These are phyloP conservation scores for Pontederia crassipes DNA, from an alignment of 176 grass and related monocot genomes.

Conservation along the genomic window DNA sequence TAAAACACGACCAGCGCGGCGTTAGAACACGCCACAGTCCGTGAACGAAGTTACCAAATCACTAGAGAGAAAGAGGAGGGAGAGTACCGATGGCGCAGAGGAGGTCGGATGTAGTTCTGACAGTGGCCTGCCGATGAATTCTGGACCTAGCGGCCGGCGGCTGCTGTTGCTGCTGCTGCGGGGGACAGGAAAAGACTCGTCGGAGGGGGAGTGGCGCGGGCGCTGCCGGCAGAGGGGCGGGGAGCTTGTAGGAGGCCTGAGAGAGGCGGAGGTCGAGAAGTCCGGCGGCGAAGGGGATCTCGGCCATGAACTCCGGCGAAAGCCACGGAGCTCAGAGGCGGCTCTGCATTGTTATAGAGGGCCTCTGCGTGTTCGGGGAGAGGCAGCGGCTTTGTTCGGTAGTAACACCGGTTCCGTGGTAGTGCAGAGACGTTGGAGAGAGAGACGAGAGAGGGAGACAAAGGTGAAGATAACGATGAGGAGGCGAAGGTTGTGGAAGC, in stretches of 20 bases:
- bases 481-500: too few relatives aligned
- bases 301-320: slow-evolving; percentile 35
- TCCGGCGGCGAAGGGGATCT: slow-evolving; percentile 26
- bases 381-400: slow-evolving; percentile 4
- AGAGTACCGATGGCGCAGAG: slow-evolving; percentile 29
- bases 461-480: too few relatives aligned
- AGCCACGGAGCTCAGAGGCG: not conserved
- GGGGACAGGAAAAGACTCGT: slow-evolving; percentile 16
- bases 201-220: slow-evolving; percentile 4
- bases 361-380: not conserved
- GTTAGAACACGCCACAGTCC: not conserved
- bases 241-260: slow-evolving; percentile 25
- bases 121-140: not conserved
- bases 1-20: not conserved
- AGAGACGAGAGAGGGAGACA: too few relatives aligned
- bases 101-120: slow-evolving; percentile 16
- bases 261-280: slow-evolving; percentile 28
- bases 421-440: too few relatives aligned
- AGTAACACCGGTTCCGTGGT: not conserved
- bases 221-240: not conserved
- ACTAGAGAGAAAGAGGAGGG: too few relatives aligned
- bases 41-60: not conserved
- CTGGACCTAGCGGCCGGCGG: not conserved
- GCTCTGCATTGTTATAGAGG: not conserved
- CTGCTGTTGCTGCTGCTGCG: not conserved